Conservation (phyloP, 768 basidiomycete species). For the Auriscalpium orientale region DNA sequence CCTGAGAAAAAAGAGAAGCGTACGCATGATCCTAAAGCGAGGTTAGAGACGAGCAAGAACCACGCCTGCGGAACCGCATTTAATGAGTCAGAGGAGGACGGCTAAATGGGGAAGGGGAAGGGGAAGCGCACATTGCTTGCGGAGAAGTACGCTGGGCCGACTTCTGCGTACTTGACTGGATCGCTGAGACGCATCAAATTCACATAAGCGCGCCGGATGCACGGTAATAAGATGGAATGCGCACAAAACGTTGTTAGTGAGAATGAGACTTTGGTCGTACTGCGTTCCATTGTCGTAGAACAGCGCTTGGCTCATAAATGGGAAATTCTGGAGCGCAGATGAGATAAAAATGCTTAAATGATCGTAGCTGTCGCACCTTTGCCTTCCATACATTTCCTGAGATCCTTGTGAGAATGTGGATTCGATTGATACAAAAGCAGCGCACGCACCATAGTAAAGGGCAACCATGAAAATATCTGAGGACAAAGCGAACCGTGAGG, state of each 20-base stretch:
- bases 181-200: constrained; percentile 11
- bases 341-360: constrained; percentile 1
- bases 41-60: constrained; percentile 27
- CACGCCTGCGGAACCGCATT: constrained; percentile 14
- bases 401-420: neutral
- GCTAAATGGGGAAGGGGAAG: neutral
- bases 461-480: constrained; percentile 15
- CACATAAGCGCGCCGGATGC: constrained; percentile 5
- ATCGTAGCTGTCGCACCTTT: constrained; percentile 1
- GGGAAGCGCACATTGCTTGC: constrained; percentile 20
- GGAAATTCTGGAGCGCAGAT: constrained; percentile 17
- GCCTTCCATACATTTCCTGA: constrained; percentile 8
- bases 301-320: constrained; percentile 22
- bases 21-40: constrained; percentile 25
- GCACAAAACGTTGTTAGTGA: constrained; percentile 19
- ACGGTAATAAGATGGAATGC: constrained; percentile 16
- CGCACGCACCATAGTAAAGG: constrained; percentile 17
- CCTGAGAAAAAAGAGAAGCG: neutral
- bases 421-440: constrained; percentile 11
- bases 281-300: constrained; percentile 18
- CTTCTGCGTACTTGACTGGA: constrained; percentile 14
- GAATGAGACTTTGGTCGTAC: constrained; percentile 24
- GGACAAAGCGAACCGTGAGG: neutral
- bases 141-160: constrained; percentile 29
- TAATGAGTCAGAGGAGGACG: neutral